Evolutionary conservation across 2,329 filamentous ascomycete genomes (phyloP), one percentile per base, ranked within the genome.

Genomic region (Fusarium incarnatum): DNA sequence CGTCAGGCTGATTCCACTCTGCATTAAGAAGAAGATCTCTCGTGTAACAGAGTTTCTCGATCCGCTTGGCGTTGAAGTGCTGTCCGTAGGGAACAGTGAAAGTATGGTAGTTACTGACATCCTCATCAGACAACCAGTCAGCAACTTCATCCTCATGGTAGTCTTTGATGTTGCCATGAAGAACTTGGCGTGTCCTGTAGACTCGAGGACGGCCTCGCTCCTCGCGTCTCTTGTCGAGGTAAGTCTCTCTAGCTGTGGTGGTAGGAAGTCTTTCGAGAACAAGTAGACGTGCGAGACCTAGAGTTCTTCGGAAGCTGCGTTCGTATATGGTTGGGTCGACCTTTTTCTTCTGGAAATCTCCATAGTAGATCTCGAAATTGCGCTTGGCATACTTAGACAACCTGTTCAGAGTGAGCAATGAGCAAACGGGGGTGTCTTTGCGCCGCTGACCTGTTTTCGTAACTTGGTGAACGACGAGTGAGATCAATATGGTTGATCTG

Each of bases 271-370:
- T 89, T 77, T 97, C 94, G 2, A 97, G 83, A 9, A 97, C 90
- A 9, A 97, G 83, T 3, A 97, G 85, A 47, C 94, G 86, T 27
- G 94, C 93, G 22, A 97, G 86, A 3, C 94, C 94, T 25, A 93
- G 83, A 0, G 92, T 94, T 41, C 92, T 85, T 52, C 85, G 85
- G 73, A 97, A 97, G 60, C 89, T 93, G 50, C 94, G 85, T 79
- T 97, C 94, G 67, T 92, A 97, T 50, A 97, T 94, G 23, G 93
- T 97, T 8, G 94, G 94, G 73, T 97, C 93, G 56, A 97, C 83
- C 13, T 88, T 87, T n/a, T 87, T 87, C 20, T 93, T 88, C 67
- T 96, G 91, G 16, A 97, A 83, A 12, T 89, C 84, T 2, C 91
- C 86, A 89, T 92, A 97, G 77, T 92, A 91, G 1, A 95, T 88